Evolutionary conservation across 129 eudicot species (phyloP).

Genomic region (Chrysanthemum makinoi): DNA sequence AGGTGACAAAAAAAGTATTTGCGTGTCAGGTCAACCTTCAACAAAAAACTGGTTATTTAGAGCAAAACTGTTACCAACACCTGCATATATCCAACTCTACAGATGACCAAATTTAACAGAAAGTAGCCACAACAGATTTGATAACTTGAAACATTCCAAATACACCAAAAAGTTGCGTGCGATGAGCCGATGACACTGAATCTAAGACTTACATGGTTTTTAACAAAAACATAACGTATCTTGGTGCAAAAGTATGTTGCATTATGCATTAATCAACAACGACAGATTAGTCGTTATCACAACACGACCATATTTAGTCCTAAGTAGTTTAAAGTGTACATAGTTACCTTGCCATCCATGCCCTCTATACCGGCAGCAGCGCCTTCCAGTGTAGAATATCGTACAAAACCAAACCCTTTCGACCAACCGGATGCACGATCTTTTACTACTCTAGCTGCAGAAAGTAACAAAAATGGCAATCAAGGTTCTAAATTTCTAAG

Average conservation of each 20-base stretch:
- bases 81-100: too few species aligned
- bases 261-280: too few species aligned
- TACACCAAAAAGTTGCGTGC: neutral
- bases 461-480: conserved; percentile 5
- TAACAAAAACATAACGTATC: too few species aligned
- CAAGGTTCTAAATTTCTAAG: neutral
- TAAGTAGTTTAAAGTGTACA: neutral
- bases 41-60: neutral
- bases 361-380: conserved; percentile 86
- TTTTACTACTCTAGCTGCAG: conserved; percentile 87
- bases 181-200: too few species aligned
- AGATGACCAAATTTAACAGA: neutral
- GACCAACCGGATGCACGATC: conserved; percentile 88
- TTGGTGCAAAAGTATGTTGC: too few species aligned
- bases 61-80: neutral
- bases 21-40: neutral
- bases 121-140: neutral
- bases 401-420: conserved; percentile 87
- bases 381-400: conserved; percentile 62
- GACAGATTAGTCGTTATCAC: neutral
- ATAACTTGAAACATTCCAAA: neutral
- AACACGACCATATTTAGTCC: neutral
- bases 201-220: too few species aligned
- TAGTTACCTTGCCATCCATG: conserved; percentile 86
- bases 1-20: neutral